Evolutionary conservation across 345 rosid species (phyloP), one percentile per base, ranked within the genome.

Genomic region (Lepidium sativum): DNA sequence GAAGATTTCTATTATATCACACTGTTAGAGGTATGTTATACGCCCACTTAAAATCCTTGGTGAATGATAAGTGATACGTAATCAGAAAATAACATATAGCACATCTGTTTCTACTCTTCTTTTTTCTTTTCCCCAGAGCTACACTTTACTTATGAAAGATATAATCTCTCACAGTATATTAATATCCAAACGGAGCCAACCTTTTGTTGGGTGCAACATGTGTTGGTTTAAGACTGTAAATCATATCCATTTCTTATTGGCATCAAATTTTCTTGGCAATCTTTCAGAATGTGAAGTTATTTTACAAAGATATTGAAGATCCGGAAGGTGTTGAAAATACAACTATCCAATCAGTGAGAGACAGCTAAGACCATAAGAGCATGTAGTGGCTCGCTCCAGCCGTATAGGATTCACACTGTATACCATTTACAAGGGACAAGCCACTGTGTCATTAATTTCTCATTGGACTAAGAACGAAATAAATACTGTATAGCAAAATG

Each of bases 1-100:
- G 98, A 92, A 71, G 97, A 89, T 78, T 92, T 92, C 77, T 92
- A 92, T 74, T 92, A 92, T 79, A 74, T 92, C 80, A 73, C 94
- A 37, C 70, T 92, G 48, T 82, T 92, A 39, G 98, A 87, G 97
- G 98, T 92, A 86, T 47, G 56, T 14, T 58, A 23, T 56, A 15
- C 41, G 6, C 40, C 35, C 47, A 52, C 40, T 15, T 43, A 25
- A 21, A 43, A 33, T 2, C 32, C 6, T 25, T 55, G 15, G n/a
- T 17, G 13, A 64, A 1, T 64, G 16, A 25, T 54, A 63, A 29
- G 51, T 45, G 20, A 40, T 27, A 5, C 31, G 11, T 55, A 40
- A 43, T 49, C 10, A 27, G 33, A 67, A 57, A 11, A 35, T 15
- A 44, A 21, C 16, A 6, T 23, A n/a, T 33, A 6, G 1, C 33